Evolutionary conservation across 306 rosid genomes (phyloP), one percentile per base, ranked within the genome.

Genomic region (Hippophae rhamnoides): DNA sequence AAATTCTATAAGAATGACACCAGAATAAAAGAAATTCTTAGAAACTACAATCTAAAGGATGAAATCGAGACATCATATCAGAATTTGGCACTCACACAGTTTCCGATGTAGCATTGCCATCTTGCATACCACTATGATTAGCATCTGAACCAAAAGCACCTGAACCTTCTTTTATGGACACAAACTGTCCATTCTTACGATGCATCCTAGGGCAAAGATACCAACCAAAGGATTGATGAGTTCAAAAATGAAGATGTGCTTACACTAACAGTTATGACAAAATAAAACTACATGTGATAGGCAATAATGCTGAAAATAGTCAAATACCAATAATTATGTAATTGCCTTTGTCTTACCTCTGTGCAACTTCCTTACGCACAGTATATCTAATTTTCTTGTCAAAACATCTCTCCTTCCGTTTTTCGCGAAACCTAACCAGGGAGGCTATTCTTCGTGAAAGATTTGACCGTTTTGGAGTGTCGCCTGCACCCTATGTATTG

Each of bases 121-220:
- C 89, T 75, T 80, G 95, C 69, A 49, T 68, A 68, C 72, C 61
- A 74, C 70, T 78, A 56, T 60, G 74, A 41, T 79, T 66, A 40
- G 80, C 80, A 58, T 82, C 86, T 82, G 81, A 84, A 66, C 61
- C 75, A 59, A 94, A 84, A 74, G 82, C 66, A 57, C 85, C 79
- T 46, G 95, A 78, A 75, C 66, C 68, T 71, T 78, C 86, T 75
- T 86, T 86, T 64, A 78, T 47, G 8, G 97, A 86, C 62, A 94
- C 94, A 77, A 88, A 88, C 56, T 88, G 94, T 43, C 96, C 96
- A 74, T 85, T 88, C 69, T 84, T 85, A 51, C 96, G 79, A 66
- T 85, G 95, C 97, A 90, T 90, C 87, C 97, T 90, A 65, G 62
- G 47, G 80, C 67, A 56, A 63, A 65, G 53, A 59, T 40, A 57